Percentiles rank a stretch among this genome's conserved stretches.
Conservation (phyloP, 768 basidiomycete genomes). For the Sarcodon aspratus region DNA sequence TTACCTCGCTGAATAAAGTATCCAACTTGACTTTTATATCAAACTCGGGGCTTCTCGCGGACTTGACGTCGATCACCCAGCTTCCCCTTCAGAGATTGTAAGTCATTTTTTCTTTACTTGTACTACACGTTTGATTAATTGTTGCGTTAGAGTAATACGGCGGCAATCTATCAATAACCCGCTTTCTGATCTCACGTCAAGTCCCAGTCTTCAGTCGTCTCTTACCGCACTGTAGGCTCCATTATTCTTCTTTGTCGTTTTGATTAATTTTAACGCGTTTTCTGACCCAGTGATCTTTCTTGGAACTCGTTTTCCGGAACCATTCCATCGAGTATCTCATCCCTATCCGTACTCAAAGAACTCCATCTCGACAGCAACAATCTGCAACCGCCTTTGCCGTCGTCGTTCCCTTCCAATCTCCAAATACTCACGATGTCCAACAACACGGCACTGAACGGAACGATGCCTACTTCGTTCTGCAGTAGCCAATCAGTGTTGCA, state of each 20-base stretch:
- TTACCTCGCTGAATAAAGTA: slow-evolving; percentile 21
- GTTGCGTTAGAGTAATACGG: not conserved
- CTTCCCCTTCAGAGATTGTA: slow-evolving; percentile 28
- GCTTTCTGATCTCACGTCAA: slow-evolving; percentile 19
- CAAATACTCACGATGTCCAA: slow-evolving; percentile 23
- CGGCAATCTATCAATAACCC: slow-evolving; percentile 16
- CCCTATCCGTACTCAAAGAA: slow-evolving; percentile 22
- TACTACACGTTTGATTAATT: no score
- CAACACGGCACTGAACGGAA: slow-evolving; percentile 25
- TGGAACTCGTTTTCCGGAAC: slow-evolving; percentile 26
- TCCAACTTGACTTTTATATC: slow-evolving; percentile 25
- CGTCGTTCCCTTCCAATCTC: slow-evolving; percentile 21
- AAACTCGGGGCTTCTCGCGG: slow-evolving; percentile 27
- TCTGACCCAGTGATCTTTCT: slow-evolving; percentile 22
- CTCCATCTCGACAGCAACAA: slow-evolving; percentile 28
- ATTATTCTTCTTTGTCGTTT: not conserved
- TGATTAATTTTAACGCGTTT: not conserved
- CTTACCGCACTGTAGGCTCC: slow-evolving; percentile 19
- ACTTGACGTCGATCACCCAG: slow-evolving; percentile 22
- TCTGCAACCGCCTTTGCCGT: slow-evolving; percentile 22
- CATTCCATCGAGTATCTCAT: slow-evolving; percentile 22
- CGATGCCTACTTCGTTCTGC: slow-evolving; percentile 17
- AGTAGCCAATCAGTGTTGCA: slow-evolving; percentile 12
- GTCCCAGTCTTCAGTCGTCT: slow-evolving; percentile 19
- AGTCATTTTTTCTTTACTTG: slow-evolving; percentile 6